Evolutionary conservation across 164 flowering plant genomes (phyloP).

Genomic region (Umbellularia californica): DNA sequence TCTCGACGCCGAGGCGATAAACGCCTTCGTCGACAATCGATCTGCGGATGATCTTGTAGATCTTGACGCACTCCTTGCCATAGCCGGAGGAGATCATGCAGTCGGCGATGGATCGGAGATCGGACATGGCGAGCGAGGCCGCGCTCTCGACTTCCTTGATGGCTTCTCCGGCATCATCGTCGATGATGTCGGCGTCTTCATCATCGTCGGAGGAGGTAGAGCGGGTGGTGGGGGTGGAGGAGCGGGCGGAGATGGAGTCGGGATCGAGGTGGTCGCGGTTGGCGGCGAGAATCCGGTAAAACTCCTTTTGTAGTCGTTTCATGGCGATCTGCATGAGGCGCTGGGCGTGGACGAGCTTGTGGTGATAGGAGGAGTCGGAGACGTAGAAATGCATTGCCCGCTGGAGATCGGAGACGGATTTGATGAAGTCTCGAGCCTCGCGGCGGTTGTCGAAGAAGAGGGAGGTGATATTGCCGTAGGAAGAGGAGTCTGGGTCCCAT

Average conservation of each 20-base stretch:
- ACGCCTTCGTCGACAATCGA: constrained; percentile 68
- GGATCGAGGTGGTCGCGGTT: constrained; percentile 65
- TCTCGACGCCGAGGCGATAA: constrained; percentile 48
- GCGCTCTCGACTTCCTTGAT: constrained; percentile 38
- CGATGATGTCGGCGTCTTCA: constrained; percentile 14
- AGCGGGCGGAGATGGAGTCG: constrained; percentile 26
- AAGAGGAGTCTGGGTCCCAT: constrained; percentile 49
- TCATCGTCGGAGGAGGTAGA: neutral
- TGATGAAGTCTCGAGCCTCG: constrained; percentile 55
- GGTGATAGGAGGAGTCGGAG: constrained; percentile 21
- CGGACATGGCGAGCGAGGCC: constrained; percentile 40
- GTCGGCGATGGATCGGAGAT: constrained; percentile 53
- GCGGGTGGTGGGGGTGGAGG: constrained; percentile 32
- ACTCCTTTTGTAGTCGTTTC: constrained; percentile 65
- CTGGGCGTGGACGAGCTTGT: constrained; percentile 39
- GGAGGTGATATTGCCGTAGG: constrained; percentile 5
- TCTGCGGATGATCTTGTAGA: constrained; percentile 48
- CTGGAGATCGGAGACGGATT: constrained; percentile 46
- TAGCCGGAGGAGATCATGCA: constrained; percentile 68
- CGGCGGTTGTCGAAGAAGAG: constrained; percentile 42
- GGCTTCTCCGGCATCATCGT: neutral
- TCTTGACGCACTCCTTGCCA: constrained; percentile 50
- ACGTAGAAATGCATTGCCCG: constrained; percentile 52
- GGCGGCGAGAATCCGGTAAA: constrained; percentile 54
- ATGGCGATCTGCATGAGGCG: constrained; percentile 54